Evolutionary conservation across 2,329 filamentous ascomycete species (phyloP).

Genomic region (Malbranchea cinnamomea): DNA sequence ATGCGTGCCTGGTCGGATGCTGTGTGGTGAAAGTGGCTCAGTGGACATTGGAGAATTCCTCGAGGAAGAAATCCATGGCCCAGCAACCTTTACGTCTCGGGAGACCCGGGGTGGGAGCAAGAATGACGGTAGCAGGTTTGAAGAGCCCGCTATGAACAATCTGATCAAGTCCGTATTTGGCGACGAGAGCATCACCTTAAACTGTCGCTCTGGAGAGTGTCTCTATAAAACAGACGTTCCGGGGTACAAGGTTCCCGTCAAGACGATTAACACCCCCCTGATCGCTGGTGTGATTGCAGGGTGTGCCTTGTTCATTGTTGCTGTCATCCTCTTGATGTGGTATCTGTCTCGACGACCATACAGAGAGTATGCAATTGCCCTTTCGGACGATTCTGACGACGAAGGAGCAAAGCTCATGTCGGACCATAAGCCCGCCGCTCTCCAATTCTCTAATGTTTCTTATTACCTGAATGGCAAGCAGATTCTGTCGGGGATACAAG

Average conservation of each 20-base stretch:
- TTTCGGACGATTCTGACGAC: constrained; percentile 76
- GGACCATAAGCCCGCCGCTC: constrained; percentile 77
- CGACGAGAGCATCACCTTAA: constrained; percentile 72
- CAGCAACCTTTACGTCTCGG: constrained; percentile 65
- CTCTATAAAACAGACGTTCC: constrained; percentile 85
- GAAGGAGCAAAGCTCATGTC: constrained; percentile 74
- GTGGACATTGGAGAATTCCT: constrained; percentile 88
- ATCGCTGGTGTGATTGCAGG: constrained; percentile 88
- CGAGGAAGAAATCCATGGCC: constrained; percentile 66
- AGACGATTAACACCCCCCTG: constrained; percentile 90
- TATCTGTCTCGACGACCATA: constrained; percentile 62
- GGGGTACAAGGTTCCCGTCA: constrained; percentile 74
- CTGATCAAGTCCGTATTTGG: constrained; percentile 82
- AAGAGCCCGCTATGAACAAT: constrained; percentile 82
- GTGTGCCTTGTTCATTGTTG: constrained; percentile 76
- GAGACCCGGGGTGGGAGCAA: constrained; percentile 41
- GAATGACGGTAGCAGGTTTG: constrained; percentile 64
- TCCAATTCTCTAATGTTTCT: constrained; percentile 77
- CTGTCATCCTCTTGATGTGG: constrained; percentile 69
- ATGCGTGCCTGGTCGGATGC: constrained; percentile 81
- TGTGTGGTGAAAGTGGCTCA: constrained; percentile 82
- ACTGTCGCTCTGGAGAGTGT: constrained; percentile 79
- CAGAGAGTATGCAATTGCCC: constrained; percentile 51
- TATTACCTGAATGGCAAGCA: constrained; percentile 79
- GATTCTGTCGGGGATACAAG: constrained; percentile 66